phyloP scores from a whole-genome alignment of 805 yeast species.

The Saturnispora zaruensis region DNA sequence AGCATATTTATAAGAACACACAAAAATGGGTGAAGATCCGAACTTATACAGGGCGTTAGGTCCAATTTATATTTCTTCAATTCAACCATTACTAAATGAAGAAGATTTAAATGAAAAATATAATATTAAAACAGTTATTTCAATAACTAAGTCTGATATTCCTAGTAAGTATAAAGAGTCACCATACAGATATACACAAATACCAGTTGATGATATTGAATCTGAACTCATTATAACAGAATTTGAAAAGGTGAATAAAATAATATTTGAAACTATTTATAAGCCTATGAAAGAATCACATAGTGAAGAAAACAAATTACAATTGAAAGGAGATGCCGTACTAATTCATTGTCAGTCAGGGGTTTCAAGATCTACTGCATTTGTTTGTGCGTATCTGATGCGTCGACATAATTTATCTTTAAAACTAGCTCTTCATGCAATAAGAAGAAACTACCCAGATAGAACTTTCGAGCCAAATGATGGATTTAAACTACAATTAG shows the following conservation, averaged over 20 bases:
- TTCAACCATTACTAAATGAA: conserved; percentile 51
- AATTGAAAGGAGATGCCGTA: conserved; percentile 20
- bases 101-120: conserved; percentile 41
- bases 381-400: conserved; percentile 43
- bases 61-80: conserved; percentile 66
- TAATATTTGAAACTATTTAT: conserved; percentile 58
- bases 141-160: conserved; percentile 57
- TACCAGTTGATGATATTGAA: conserved; percentile 67
- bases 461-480: conserved; percentile 57
- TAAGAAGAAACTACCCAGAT: conserved; percentile 48
- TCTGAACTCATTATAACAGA: conserved; percentile 55
- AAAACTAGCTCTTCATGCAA: conserved; percentile 63
- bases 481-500: conserved; percentile 65
- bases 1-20: neutral
- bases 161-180: conserved; percentile 39
- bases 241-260: conserved; percentile 52
- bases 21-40: conserved; percentile 12
- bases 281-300: conserved; percentile 19
- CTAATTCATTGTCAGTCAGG: conserved; percentile 49
- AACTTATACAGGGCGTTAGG: conserved; percentile 57
- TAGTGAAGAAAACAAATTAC: conserved; percentile 16
- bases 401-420: conserved; percentile 44
- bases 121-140: conserved; percentile 63
- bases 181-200: conserved; percentile 45
- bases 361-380: conserved; percentile 38